A percentile compares a stretch with the other conserved stretches of the same genome.
These are phyloP conservation scores for Cercospora zeae-maydis DNA, from an alignment of 2,329 filamentous ascomycete species.

Conservation along the genomic window DNA sequence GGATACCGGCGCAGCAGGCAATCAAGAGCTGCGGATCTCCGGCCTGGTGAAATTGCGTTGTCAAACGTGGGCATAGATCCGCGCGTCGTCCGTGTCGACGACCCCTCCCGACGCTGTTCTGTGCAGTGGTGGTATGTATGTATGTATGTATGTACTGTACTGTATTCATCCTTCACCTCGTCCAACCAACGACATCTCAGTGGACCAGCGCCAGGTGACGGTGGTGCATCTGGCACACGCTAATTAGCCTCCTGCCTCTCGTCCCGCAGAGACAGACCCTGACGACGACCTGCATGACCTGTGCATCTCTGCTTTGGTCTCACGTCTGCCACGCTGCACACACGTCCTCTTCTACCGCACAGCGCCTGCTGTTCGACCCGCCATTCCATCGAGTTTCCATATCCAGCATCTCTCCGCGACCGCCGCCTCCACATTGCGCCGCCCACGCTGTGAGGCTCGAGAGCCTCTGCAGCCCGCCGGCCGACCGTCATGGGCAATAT, in stretches of 20 bases:
- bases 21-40: background rate
- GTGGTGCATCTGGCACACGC: background rate
- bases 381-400: constrained; percentile 7
- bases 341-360: background rate
- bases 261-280: background rate
- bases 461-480: constrained; percentile 21
- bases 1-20: background rate
- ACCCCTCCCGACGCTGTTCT: background rate
- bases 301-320: background rate
- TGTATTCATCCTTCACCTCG: background rate
- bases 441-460: constrained; percentile 19
- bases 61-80: constrained; percentile 2
- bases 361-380: background rate
- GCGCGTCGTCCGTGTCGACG: background rate
- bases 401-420: constrained; percentile 13
- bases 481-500: constrained; percentile 76
- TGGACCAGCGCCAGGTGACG: too few species aligned
- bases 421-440: constrained; percentile 23
- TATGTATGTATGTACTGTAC: too few species aligned
- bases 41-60: constrained; percentile 1
- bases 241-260: background rate
- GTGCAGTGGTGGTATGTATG: too few species aligned
- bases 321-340: background rate
- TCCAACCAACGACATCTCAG: background rate
- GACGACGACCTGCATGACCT: background rate